Conservation (phyloP, 2,329 filamentous ascomycete species). For the Cladobotryum mycophilum region DNA sequence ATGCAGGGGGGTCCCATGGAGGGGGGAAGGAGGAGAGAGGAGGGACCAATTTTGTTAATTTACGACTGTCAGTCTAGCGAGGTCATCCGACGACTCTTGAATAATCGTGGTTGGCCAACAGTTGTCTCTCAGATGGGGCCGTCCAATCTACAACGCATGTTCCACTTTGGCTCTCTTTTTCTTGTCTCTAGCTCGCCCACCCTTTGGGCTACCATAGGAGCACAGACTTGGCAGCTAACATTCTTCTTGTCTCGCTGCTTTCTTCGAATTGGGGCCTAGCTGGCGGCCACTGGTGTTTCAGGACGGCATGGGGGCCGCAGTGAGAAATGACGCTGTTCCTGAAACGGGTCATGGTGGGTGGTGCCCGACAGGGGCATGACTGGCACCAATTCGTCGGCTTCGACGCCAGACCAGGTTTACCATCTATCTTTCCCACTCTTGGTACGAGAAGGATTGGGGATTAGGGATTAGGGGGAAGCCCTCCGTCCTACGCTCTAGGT, state of each 20-base stretch:
- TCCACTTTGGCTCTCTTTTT: conserved; percentile 1
- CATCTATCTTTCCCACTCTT: conserved; percentile 3
- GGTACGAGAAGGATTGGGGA: conserved; percentile 9
- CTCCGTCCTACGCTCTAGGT: conserved; percentile 2
- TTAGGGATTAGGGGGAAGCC: conserved; percentile 2
- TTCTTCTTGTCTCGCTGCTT: conserved; percentile 2
- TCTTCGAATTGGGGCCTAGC: conserved; percentile 4
- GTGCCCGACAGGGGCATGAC: conserved; percentile 8
- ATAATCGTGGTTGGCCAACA: conserved; percentile 5
- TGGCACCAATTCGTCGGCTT: conserved; percentile 10
- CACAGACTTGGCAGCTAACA: conserved; percentile 4
- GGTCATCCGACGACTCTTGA: conserved; percentile 10
- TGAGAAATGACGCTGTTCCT: conserved; percentile 24
- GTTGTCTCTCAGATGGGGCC: conserved; percentile 5
- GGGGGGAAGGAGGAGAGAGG: neutral
- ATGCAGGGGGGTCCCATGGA: conserved; percentile 4
- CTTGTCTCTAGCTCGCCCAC: conserved; percentile 1
- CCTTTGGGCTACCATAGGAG: neutral
- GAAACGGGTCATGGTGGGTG: conserved; percentile 19
- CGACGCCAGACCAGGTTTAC: conserved; percentile 6
- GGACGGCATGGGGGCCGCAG: conserved; percentile 20
- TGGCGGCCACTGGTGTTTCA: conserved; percentile 20
- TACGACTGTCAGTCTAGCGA: conserved; percentile 6
- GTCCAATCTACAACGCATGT: conserved; percentile 7
- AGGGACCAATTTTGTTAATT: conserved; percentile 6